phyloP scores from a whole-genome alignment of 805 yeast species.

The Metschnikowia kofuensis region DNA sequence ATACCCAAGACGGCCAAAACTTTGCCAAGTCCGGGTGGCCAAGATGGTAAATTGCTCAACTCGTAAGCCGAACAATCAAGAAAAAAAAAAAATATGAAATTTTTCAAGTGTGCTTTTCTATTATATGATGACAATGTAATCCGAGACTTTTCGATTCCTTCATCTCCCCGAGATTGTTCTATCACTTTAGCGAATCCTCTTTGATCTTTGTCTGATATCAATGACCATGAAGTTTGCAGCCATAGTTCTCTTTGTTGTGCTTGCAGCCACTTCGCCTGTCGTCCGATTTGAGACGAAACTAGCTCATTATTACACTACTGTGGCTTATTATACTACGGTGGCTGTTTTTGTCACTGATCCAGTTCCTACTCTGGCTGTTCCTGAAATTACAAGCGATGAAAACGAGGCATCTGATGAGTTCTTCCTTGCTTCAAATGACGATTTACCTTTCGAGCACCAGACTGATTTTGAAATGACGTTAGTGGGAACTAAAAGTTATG shows the following conservation, averaged over 20 bases:
- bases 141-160: not conserved
- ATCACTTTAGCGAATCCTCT: not conserved
- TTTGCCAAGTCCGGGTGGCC: not conserved
- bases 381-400: not conserved
- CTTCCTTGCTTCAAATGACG: too few species aligned
- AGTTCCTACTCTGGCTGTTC: not conserved
- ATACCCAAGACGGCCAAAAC: too few species aligned
- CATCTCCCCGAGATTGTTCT: not conserved
- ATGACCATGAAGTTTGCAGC: constrained; percentile 2
- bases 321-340: constrained; percentile 13
- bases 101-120: not conserved
- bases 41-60: not conserved
- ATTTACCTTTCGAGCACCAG: too few species aligned
- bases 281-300: constrained; percentile 3
- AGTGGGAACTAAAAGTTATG: too few species aligned
- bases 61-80: not conserved
- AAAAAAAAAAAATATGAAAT: too few species aligned
- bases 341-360: constrained; percentile 1
- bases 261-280: constrained; percentile 9
- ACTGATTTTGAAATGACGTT: too few species aligned
- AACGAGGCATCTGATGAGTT: too few species aligned
- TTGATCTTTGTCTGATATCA: not conserved
- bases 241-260: constrained; percentile 1
- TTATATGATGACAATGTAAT: not conserved
- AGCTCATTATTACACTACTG: constrained; percentile 9